Evolutionary conservation across 179 eudicot species (phyloP).

Genomic region (Gypsophila paniculata): DNA sequence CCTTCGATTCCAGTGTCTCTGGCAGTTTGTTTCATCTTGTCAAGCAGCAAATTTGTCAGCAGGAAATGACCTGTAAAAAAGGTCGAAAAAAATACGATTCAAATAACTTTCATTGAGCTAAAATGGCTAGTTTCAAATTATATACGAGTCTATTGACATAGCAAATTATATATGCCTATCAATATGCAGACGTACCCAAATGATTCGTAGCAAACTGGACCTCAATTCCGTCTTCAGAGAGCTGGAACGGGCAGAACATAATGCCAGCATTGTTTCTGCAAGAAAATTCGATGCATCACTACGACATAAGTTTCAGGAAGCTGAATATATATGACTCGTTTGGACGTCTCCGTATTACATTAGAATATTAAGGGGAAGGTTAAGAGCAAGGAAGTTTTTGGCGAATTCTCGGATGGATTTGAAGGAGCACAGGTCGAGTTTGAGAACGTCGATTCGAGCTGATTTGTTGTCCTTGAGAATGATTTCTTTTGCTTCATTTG

Average conservation of each 20-base stretch:
- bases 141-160: too few species aligned
- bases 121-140: too few species aligned
- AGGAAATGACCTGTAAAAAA: constrained; percentile 63
- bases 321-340: not conserved
- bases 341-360: constrained; percentile 40
- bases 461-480: constrained; percentile 44
- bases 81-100: not conserved
- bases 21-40: constrained; percentile 78
- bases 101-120: too few species aligned
- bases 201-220: constrained; percentile 78
- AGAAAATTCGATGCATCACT: not conserved
- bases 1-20: constrained; percentile 62
- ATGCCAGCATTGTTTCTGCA: constrained; percentile 88
- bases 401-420: constrained; percentile 54
- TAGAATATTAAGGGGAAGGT: constrained; percentile 70
- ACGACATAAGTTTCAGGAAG: not conserved
- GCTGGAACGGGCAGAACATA: constrained; percentile 71
- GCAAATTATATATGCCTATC: not conserved
- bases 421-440: constrained; percentile 65
- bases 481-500: constrained; percentile 55
- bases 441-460: constrained; percentile 55
- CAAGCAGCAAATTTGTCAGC: constrained; percentile 64
- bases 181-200: constrained; percentile 32
- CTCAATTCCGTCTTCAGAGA: constrained; percentile 74
- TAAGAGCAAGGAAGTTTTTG: constrained; percentile 46